Evolutionary conservation across 352 stramenopile genomes (phyloP).

Genomic region (Phytophthora capsici): DNA sequence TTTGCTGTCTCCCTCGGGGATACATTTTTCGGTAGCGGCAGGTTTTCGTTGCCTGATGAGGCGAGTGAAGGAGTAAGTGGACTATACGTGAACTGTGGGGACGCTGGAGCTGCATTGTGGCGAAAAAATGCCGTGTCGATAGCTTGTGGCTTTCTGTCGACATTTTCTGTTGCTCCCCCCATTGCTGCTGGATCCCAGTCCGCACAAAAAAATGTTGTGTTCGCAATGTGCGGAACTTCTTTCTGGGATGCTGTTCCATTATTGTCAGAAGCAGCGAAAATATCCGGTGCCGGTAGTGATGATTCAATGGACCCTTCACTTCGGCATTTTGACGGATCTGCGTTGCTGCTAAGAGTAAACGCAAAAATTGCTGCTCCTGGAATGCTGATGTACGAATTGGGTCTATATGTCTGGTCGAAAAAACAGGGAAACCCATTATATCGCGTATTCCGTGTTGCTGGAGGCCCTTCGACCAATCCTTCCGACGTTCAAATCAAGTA

Average conservation of each 20-base stretch:
- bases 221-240: slow-evolving; percentile 69
- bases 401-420: slow-evolving; percentile 51
- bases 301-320: slow-evolving; percentile 12
- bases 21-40: slow-evolving; percentile 52
- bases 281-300: slow-evolving; percentile 24
- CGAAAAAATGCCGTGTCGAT: slow-evolving; percentile 46
- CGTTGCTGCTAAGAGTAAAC: slow-evolving; percentile 52
- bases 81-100: slow-evolving; percentile 34
- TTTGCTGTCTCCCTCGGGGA: slow-evolving; percentile 46
- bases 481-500: slow-evolving; percentile 50
- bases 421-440: slow-evolving; percentile 46
- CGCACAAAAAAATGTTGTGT: slow-evolving; percentile 45
- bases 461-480: slow-evolving; percentile 14
- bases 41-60: slow-evolving; percentile 45
- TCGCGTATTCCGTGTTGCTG: slow-evolving; percentile 41
- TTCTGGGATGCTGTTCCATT: slow-evolving; percentile 76
- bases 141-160: slow-evolving; percentile 58
- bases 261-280: slow-evolving; percentile 53
- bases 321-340: slow-evolving; percentile 35
- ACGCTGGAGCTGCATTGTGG: slow-evolving; percentile 59
- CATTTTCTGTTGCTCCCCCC: slow-evolving; percentile 40
- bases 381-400: slow-evolving; percentile 45
- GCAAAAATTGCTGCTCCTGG: slow-evolving; percentile 26
- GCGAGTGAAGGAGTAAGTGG: slow-evolving; percentile 15
- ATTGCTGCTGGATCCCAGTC: slow-evolving; percentile 9